Conservation (phyloP, 2,329 filamentous ascomycete genomes). For the Neonectria faginata region DNA sequence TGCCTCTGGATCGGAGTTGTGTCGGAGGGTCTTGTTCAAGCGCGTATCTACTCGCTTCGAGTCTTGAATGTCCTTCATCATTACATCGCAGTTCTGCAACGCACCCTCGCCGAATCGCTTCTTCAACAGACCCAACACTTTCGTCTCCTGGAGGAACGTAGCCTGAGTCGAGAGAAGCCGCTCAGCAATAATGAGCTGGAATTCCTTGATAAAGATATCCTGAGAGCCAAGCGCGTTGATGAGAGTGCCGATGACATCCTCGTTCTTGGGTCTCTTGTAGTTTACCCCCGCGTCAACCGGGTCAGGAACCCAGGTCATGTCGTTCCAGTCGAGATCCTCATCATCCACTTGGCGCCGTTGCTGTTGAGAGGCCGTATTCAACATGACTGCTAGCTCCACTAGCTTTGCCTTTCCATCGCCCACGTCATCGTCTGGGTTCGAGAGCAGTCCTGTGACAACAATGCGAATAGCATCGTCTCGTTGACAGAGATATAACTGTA, state of each 20-base stretch:
- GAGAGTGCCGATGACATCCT: constrained; percentile 91
- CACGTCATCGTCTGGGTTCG: constrained; percentile 67
- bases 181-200: constrained; percentile 89
- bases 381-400: constrained; percentile 74
- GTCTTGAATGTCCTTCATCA: constrained; percentile 93
- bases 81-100: constrained; percentile 94
- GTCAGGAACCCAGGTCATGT: constrained; percentile 93
- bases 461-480: constrained; percentile 82
- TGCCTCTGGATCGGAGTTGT: constrained; percentile 26
- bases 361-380: constrained; percentile 70
- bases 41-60: constrained; percentile 78
- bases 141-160: constrained; percentile 81
- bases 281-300: constrained; percentile 93
- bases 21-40: constrained; percentile 63
- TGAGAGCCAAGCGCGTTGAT: constrained; percentile 89
- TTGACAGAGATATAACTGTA: constrained; percentile 81
- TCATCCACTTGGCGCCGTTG: constrained; percentile 66
- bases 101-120: constrained; percentile 86
- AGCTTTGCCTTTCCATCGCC: constrained; percentile 63
- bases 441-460: constrained; percentile 79
- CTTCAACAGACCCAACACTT: constrained; percentile 88
- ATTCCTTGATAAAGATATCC: constrained; percentile 93
- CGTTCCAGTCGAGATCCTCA: constrained; percentile 86
- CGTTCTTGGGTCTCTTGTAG: constrained; percentile 87
- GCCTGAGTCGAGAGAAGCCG: constrained; percentile 76